Conservation (phyloP, 1,284 basidiomycete species). For the Puccinia sorghi region DNA sequence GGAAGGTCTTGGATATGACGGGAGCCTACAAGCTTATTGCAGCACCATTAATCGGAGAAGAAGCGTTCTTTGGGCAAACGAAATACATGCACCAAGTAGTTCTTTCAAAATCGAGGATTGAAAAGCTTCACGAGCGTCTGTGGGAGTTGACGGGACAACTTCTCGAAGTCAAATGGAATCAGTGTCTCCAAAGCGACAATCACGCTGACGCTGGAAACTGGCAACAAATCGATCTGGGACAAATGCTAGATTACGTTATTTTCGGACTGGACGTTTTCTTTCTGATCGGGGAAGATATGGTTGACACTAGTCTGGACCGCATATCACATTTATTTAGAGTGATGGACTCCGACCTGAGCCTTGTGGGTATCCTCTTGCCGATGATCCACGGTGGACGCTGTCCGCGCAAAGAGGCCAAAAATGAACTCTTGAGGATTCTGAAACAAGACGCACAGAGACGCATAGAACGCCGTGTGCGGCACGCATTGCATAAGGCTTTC, state of each 20-base stretch:
- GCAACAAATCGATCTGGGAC: conserved; percentile 23
- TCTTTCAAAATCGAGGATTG: conserved; percentile 25
- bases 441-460: conserved; percentile 15
- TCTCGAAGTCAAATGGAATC: conserved; percentile 30
- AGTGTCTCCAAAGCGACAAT: conserved; percentile 6
- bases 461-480: conserved; percentile 3
- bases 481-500: neutral
- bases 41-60: conserved; percentile 34
- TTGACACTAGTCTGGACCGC: conserved; percentile 5
- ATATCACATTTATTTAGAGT: conserved; percentile 41
- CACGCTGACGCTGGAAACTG: neutral
- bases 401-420: conserved; percentile 24
- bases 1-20: conserved; percentile 46
- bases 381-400: conserved; percentile 4
- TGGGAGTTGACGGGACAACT: conserved; percentile 39
- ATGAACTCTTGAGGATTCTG: conserved; percentile 29
- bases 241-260: conserved; percentile 43
- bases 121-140: conserved; percentile 31
- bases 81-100: conserved; percentile 41
- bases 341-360: conserved; percentile 43
- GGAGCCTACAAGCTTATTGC: conserved; percentile 47
- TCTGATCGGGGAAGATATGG: conserved; percentile 26
- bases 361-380: conserved; percentile 30
- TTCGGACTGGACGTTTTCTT: conserved; percentile 42
- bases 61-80: conserved; percentile 48